Percentiles rank a stretch among this genome's conserved stretches.
Conservation (phyloP, 2,329 filamentous ascomycete species). For the Beauveria rudraprayagi region DNA sequence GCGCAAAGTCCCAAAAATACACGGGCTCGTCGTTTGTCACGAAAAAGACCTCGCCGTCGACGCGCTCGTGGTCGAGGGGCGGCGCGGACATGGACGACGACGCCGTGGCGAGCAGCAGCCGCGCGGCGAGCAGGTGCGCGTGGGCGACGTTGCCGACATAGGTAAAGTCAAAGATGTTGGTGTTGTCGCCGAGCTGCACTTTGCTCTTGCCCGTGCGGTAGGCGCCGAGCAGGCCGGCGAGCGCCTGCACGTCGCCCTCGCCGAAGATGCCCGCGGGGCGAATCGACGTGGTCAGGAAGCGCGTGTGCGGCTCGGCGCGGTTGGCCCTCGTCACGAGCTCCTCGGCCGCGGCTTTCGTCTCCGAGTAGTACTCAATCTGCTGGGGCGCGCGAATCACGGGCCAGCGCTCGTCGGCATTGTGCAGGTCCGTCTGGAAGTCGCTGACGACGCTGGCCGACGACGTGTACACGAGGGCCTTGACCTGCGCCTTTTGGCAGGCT, state of each 20-base stretch:
- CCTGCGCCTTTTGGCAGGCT: constrained; percentile 60
- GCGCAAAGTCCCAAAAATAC: constrained; percentile 85
- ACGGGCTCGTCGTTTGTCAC: constrained; percentile 83
- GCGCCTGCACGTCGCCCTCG: constrained; percentile 72
- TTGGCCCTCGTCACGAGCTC: constrained; percentile 70
- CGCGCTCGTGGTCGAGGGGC: constrained; percentile 62
- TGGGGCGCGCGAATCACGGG: constrained; percentile 64
- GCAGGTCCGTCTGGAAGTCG: constrained; percentile 70
- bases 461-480: constrained; percentile 83
- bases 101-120: constrained; percentile 57
- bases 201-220: constrained; percentile 60
- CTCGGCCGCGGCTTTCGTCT: constrained; percentile 86
- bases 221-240: constrained; percentile 66
- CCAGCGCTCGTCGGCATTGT: constrained; percentile 79
- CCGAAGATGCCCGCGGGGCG: constrained; percentile 88
- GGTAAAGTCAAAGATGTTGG: constrained; percentile 57
- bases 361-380: constrained; percentile 77
- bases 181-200: constrained; percentile 69
- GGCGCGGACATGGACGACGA: constrained; percentile 45
- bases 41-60: constrained; percentile 83
- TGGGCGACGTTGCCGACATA: constrained; percentile 60
- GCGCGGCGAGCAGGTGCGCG: constrained; percentile 74
- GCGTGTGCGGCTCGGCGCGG: constrained; percentile 41
- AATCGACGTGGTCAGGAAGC: constrained; percentile 69
- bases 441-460: constrained; percentile 81